A percentile compares a stretch with the other conserved stretches of the same genome.
Conservation (phyloP, 2,329 filamentous ascomycete species). For the Ophiostoma ulmi region DNA sequence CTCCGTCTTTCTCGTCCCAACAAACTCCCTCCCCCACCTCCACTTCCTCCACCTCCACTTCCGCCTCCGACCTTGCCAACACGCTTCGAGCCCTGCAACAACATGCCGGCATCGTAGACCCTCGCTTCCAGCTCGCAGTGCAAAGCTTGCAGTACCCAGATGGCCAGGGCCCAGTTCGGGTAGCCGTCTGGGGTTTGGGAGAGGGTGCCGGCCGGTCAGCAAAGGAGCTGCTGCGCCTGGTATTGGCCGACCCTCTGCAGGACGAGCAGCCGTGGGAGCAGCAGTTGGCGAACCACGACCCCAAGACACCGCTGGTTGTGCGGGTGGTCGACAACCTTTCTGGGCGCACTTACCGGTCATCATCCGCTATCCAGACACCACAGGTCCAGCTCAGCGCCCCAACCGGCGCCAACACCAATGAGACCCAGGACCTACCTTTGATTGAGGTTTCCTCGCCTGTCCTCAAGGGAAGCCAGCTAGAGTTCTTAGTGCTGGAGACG, state of each 20-base stretch:
- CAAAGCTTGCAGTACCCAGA: conserved; percentile 55
- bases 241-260: conserved; percentile 65
- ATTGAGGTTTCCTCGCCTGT: conserved; percentile 58
- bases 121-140: conserved; percentile 65
- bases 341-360: conserved; percentile 31
- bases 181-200: conserved; percentile 50
- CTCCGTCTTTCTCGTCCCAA: conserved; percentile 9
- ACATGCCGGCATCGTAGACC: conserved; percentile 57
- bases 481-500: conserved; percentile 54
- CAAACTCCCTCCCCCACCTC: not conserved
- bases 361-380: not conserved
- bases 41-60: not conserved
- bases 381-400: conserved; percentile 7
- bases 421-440: conserved; percentile 48
- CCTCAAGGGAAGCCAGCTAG: conserved; percentile 57
- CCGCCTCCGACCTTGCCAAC: conserved; percentile 48
- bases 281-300: conserved; percentile 49
- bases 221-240: conserved; percentile 60
- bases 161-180: conserved; percentile 53
- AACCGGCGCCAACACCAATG: not conserved
- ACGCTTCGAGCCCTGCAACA: conserved; percentile 57
- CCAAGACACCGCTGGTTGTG: conserved; percentile 57
- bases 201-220: conserved; percentile 46
- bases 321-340: conserved; percentile 42
- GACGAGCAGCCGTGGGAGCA: conserved; percentile 62